Base-by-base conservation (phyloP, 2,329 filamentous ascomycete species). In the Rutstroemia sp. region DNA sequence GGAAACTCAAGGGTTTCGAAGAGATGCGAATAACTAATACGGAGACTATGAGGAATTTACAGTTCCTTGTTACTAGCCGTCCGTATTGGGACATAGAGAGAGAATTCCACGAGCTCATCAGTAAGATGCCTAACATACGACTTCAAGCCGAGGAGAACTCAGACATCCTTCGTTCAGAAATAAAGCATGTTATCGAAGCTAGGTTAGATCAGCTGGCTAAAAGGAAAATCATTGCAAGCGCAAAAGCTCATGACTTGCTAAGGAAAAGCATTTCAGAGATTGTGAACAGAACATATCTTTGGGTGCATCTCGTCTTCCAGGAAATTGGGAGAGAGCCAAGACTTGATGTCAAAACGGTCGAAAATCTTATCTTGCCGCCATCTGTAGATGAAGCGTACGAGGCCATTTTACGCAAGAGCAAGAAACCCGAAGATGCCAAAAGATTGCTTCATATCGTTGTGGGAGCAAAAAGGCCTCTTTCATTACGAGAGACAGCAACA, bases 101-200 rank as follows among this genome's bases (percentile, higher is more conserved):
- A 45, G 7, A 23, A 27, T 56, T 56, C 30, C 30, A 30, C 21
- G 48, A 42, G 1, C 46, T 51, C 10, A 44, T 46, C 8, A 16
- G 19, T 14, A 25, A 45, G 12, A n/a, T 52, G n/a, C 50, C 50
- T 7, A 25, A 34, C 17, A 51, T 56, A 42, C 54, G 40, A 38
- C 48, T 56, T 30, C 12, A 49, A 46, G 54, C 48, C 30, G 54
- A 56, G 45, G 27, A 56, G 25, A 6, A 47, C 17, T 36, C 25
- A 14, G 21, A 57, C 19, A 14, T 39, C 34, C 54, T 57, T 46
- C 17, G n/a, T 50, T n/a, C 45, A 14, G 56, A 57, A 14, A 57
- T 57, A 25, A 49, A 57, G 30, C 39, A 48, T 23, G 51, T 57
- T 57, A 50, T 57, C 52, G 21, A 50, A 46, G 50, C 48, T 6